A percentile compares a stretch with the other conserved stretches of the same genome.
phyloP scores from a whole-genome alignment of 768 basidiomycete genomes.

The Suillus decipiens region DNA sequence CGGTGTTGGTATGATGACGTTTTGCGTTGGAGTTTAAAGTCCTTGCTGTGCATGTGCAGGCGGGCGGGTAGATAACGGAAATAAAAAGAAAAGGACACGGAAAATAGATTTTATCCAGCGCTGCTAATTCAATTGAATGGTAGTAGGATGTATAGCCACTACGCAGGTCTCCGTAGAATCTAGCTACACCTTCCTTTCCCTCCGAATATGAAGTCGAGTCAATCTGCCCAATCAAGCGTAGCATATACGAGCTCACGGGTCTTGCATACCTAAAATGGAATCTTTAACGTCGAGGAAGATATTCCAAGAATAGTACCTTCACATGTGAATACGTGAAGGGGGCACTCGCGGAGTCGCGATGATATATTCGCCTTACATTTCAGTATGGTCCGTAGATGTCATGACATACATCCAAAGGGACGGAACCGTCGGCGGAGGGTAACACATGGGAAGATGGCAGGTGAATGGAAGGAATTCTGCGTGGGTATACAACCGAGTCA shows the following conservation, averaged over 20 bases:
- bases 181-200: slow-evolving; percentile 9
- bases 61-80: not conserved
- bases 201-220: slow-evolving; percentile 8
- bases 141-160: slow-evolving; percentile 10
- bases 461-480: slow-evolving; percentile 20
- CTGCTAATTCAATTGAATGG: too few species aligned
- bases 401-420: not conserved
- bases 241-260: slow-evolving; percentile 16
- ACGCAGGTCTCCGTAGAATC: slow-evolving; percentile 9
- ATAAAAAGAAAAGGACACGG: slow-evolving; percentile 1
- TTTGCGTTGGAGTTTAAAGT: not conserved
- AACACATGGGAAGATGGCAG: slow-evolving; percentile 11
- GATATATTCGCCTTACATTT: not conserved
- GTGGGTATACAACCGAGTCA: slow-evolving; percentile 35
- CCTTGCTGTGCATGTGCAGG: slow-evolving; percentile 1
- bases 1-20: not conserved
- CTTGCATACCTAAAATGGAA: slow-evolving; percentile 27
- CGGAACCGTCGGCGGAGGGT: slow-evolving; percentile 36
- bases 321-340: slow-evolving; percentile 14
- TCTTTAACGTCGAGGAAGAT: slow-evolving; percentile 24
- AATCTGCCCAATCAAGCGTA: slow-evolving; percentile 5
- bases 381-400: slow-evolving; percentile 4
- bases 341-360: not conserved
- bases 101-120: not conserved
- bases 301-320: not conserved